Evolutionary conservation across 345 rosid genomes (phyloP).

Genomic region (Luvunga scandens): DNA sequence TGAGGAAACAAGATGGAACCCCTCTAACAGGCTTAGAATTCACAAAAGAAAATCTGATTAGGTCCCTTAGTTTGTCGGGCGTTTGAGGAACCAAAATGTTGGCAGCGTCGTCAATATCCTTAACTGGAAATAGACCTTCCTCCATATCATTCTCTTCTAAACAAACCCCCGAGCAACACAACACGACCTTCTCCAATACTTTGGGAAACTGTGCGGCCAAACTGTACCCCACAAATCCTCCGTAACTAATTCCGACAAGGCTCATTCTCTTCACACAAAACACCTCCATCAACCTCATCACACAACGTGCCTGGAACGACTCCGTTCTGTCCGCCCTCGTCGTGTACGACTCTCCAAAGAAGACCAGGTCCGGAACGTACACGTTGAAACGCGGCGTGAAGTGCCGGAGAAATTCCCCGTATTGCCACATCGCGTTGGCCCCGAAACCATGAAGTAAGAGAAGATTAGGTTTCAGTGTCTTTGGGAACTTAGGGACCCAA

Average conservation of each 20-base stretch:
- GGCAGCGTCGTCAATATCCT: conserved; percentile 61
- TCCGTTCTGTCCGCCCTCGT: conserved; percentile 45
- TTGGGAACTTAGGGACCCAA: conserved; percentile 56
- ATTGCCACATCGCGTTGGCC: conserved; percentile 87
- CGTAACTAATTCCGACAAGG: conserved; percentile 74
- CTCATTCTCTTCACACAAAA: conserved; percentile 44
- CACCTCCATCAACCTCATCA: conserved; percentile 52
- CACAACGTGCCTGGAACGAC: conserved; percentile 59
- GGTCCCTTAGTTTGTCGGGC: conserved; percentile 59
- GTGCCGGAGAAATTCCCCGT: conserved; percentile 48
- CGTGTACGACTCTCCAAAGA: conserved; percentile 62
- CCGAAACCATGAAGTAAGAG: conserved; percentile 76
- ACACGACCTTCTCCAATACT: conserved; percentile 52
- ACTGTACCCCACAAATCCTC: conserved; percentile 79
- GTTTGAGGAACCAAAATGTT: conserved; percentile 66
- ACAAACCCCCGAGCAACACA: conserved; percentile 77
- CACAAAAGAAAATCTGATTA: conserved; percentile 59
- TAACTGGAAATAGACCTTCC: conserved; percentile 58
- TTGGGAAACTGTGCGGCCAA: conserved; percentile 58
- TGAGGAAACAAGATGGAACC: conserved; percentile 55
- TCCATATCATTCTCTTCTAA: conserved; percentile 72
- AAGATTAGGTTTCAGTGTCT: conserved; percentile 44
- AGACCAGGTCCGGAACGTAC: conserved; percentile 70
- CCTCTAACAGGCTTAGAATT: conserved; percentile 31
- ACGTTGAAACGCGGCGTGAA: conserved; percentile 63